These are phyloP conservation scores for Prunus kanzakura DNA, from an alignment of 306 rosid species.

Conservation along the genomic window DNA sequence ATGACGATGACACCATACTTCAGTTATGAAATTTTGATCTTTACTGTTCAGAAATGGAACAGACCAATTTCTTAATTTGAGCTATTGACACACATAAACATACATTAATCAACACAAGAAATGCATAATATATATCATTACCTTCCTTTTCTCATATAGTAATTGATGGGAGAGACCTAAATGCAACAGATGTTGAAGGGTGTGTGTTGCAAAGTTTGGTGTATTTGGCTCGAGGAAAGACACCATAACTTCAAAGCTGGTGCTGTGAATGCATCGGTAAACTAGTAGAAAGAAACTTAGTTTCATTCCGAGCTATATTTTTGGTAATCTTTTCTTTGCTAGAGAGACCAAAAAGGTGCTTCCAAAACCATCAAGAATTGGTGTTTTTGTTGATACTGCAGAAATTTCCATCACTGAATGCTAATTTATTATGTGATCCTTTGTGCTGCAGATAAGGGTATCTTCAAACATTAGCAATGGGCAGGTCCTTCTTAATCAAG, in stretches of 20 bases:
- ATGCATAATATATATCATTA: not conserved
- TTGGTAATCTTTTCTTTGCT: too few relatives aligned
- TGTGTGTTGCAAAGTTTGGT: slow-evolving; percentile 56
- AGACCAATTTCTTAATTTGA: not conserved
- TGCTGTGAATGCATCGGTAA: slow-evolving; percentile 88
- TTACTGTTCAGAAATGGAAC: not conserved
- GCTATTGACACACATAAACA: not conserved
- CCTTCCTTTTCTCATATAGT: slow-evolving; percentile 29
- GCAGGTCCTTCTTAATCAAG: slow-evolving; percentile 59
- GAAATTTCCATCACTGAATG: too few relatives aligned
- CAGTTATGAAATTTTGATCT: slow-evolving; percentile 33
- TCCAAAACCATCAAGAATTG: not conserved
- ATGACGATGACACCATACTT: slow-evolving; percentile 51
- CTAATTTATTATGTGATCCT: not conserved
- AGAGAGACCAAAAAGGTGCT: not conserved
- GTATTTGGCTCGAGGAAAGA: slow-evolving; percentile 80
- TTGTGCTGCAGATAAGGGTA: slow-evolving; percentile 60
- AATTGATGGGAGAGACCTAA: slow-evolving; percentile 51
- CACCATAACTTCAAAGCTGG: slow-evolving; percentile 84
- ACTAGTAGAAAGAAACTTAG: too few relatives aligned
- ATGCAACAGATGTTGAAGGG: slow-evolving; percentile 53
- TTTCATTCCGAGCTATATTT: not conserved
- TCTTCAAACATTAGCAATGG: slow-evolving; percentile 83
- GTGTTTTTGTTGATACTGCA: not conserved
- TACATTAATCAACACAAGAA: too few relatives aligned